These are phyloP conservation scores for Cicer pinnatifidum DNA, from an alignment of 306 rosid species.

Conservation along the genomic window DNA sequence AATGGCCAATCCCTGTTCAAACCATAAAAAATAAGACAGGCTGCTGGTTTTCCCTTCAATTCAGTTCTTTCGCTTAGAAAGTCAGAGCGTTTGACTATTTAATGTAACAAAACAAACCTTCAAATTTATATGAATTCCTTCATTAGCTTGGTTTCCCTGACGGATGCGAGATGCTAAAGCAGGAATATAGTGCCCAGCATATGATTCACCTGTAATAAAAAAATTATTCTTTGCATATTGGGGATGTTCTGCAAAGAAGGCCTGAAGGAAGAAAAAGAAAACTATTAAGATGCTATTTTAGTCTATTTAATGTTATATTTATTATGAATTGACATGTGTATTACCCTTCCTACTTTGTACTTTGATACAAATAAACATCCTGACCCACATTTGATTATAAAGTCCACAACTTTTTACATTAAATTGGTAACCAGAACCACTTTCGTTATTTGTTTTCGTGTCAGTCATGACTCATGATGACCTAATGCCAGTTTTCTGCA, in stretches of 20 bases:
- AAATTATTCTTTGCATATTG: constrained; percentile 73
- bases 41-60: background rate
- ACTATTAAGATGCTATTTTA: constrained; percentile 7
- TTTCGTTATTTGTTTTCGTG: background rate
- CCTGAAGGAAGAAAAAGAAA: constrained; percentile 48
- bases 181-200: constrained; percentile 95
- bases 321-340: background rate
- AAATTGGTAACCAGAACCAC: constrained; percentile 12
- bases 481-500: constrained; percentile 9
- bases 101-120: constrained; percentile 58
- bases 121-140: constrained; percentile 85
- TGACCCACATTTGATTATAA: constrained; percentile 21
- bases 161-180: constrained; percentile 86
- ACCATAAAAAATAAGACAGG: constrained; percentile 33
- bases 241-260: constrained; percentile 84
- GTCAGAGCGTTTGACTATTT: constrained; percentile 6
- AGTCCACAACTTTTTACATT: constrained; percentile 3
- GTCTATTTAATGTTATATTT: constrained; percentile 17
- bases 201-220: constrained; percentile 88
- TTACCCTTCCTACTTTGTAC: constrained; percentile 10
- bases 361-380: constrained; percentile 17
- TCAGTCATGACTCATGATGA: background rate
- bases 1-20: constrained; percentile 84
- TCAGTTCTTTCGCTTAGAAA: background rate
- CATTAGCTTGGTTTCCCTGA: constrained; percentile 80